phyloP scores from a whole-genome alignment of 2,329 filamentous ascomycete species.

The Metarhizium humberi region DNA sequence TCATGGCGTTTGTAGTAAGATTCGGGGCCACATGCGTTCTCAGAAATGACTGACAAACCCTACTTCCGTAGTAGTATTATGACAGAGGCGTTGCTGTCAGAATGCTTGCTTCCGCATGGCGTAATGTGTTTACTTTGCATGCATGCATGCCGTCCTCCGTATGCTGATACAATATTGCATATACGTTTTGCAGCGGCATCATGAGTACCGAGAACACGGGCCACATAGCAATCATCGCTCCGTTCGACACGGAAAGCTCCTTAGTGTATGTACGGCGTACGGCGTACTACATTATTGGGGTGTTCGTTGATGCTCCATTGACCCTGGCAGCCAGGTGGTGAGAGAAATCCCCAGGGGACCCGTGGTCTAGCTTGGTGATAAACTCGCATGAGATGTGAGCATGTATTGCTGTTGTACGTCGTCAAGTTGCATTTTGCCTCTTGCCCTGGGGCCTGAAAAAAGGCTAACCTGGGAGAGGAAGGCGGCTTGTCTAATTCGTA shows the following conservation, averaged over 20 bases:
- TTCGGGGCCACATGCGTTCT: too few species aligned
- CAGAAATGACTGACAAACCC: too few species aligned
- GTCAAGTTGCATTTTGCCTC: neutral
- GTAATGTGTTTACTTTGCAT: neutral
- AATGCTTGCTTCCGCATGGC: neutral
- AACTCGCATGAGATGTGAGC: neutral
- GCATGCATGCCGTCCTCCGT: neutral
- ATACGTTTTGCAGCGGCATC: neutral
- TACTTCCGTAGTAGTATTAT: neutral
- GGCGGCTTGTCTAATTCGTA: too few species aligned
- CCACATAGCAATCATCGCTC: neutral
- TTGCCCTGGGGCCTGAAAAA: neutral
- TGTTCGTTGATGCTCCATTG: neutral
- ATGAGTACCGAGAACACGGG: neutral
- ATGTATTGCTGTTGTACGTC: neutral
- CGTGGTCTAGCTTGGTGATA: neutral
- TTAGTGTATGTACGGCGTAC: neutral
- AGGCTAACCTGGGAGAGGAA: neutral
- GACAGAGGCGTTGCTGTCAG: neutral
- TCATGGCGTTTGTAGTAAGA: neutral
- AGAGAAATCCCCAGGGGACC: neutral
- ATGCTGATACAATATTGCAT: neutral
- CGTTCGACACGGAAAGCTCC: neutral
- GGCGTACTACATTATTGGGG: too few species aligned
- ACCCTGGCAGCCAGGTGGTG: neutral